Evolutionary conservation across 257 asterid species (phyloP), one percentile per base, ranked within the genome.

Genomic region (Scutellaria galericulata): DNA sequence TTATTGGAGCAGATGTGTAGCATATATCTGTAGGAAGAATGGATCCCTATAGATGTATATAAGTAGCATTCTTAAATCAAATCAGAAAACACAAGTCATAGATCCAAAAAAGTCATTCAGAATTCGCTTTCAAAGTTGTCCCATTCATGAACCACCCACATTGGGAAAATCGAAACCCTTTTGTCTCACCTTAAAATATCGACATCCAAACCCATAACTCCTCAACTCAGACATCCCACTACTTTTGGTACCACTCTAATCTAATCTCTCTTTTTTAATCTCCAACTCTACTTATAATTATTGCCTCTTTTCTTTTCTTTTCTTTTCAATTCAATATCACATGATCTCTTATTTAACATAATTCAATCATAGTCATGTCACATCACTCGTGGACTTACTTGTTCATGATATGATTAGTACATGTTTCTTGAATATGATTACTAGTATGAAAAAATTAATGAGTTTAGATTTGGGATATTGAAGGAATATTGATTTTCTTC

Each of bases 171-270:
- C 82, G 48, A 74, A 70, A n/a, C 66, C 27, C 61, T n/a, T 76
- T 81, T 81, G 83, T 78, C 81, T 81, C 81, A 71, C 83, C 78
- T 75, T 77, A 70, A 70, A 77, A 27, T 52, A 46, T 59, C 52
- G 48, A 70, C 71, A 31, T 31, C 37, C 37, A 31, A 31, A 31
- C 37, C 5, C 37, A 31, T 31, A 3, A 31, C 37, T 31, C 37
- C 37, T 24, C 27, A 58, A 60, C 56, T 44, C 71, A 69, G 53
- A 77, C 64, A 64, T 71, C 10, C 74, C 74, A 27, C 56, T 41
- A 51, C 66, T 55, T 50, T 61, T 51, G 7, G 4, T 11, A 44
- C 69, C 40, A 10, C 39, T 10, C 11, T 44, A 44, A 44, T 10
- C 11, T 44, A 44, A 44, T 10, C 13, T 0, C 48, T 44, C 48